These are phyloP conservation scores for Hericium coralloides DNA, from an alignment of 768 basidiomycete species.

Conservation along the genomic window DNA sequence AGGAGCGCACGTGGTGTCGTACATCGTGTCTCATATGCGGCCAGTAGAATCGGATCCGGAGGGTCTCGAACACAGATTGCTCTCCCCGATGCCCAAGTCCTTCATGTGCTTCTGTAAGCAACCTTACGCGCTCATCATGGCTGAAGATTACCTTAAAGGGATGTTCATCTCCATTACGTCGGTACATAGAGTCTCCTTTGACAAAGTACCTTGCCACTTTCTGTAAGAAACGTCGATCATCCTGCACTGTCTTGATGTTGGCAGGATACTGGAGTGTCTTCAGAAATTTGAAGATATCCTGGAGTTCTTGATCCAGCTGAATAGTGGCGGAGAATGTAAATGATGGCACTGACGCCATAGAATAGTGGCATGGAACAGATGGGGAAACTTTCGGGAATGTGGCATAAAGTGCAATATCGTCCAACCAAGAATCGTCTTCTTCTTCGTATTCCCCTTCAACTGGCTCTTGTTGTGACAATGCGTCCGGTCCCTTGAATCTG, in stretches of 20 bases:
- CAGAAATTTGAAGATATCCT: slow-evolving; percentile 14
- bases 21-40: too few species aligned
- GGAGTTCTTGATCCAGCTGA: slow-evolving; percentile 7
- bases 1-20: too few species aligned
- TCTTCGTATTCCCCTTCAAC: slow-evolving; percentile 10
- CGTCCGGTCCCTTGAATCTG: slow-evolving; percentile 29
- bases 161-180: too few species aligned
- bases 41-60: slow-evolving; percentile 12
- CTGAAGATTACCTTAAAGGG: too few species aligned
- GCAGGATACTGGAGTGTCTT: background rate
- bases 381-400: too few species aligned
- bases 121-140: background rate
- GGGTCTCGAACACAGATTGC: slow-evolving; percentile 4
- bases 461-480: slow-evolving; percentile 21
- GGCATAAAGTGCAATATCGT: background rate
- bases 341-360: too few species aligned
- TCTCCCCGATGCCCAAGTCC: slow-evolving; percentile 13
- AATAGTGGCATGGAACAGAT: too few species aligned
- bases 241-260: background rate
- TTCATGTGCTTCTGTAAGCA: slow-evolving; percentile 16
- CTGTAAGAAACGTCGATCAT: background rate
- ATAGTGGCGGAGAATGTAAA: too few species aligned
- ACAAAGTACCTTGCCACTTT: too few species aligned
- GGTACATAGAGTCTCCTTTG: too few species aligned
- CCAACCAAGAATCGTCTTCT: slow-evolving; percentile 10